Percentiles rank a stretch among this genome's conserved stretches.
These are phyloP conservation scores for Erodium texanum DNA, from an alignment of 441 rosid genomes.

Conservation along the genomic window DNA sequence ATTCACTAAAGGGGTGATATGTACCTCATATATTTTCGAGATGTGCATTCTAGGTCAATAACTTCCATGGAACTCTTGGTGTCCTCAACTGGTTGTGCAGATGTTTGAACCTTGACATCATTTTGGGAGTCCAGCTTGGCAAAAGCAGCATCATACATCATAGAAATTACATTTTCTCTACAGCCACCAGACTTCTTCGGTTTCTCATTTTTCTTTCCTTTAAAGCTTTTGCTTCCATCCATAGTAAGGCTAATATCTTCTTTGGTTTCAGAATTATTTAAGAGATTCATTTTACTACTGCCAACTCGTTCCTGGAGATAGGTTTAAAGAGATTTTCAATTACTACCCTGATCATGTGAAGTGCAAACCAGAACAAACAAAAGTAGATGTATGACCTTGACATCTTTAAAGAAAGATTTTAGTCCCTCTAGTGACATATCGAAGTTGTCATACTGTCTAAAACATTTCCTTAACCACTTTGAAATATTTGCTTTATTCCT, in stretches of 20 bases:
- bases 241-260: slow-evolving; percentile 22
- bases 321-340: slow-evolving; percentile 23
- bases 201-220: slow-evolving; percentile 30
- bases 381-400: slow-evolving; percentile 39
- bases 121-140: slow-evolving; percentile 24
- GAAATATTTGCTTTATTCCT: slow-evolving; percentile 64
- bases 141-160: slow-evolving; percentile 22
- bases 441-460: slow-evolving; percentile 52
- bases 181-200: slow-evolving; percentile 25
- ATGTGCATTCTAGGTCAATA: slow-evolving; percentile 44
- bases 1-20: slow-evolving; percentile 17
- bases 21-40: slow-evolving; percentile 52
- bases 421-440: slow-evolving; percentile 50
- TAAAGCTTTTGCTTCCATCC: slow-evolving; percentile 23
- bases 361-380: slow-evolving; percentile 16
- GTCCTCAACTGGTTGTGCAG: slow-evolving; percentile 29
- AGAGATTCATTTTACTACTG: slow-evolving; percentile 28
- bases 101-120: slow-evolving; percentile 27
- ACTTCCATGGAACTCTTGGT: slow-evolving; percentile 29
- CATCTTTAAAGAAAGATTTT: slow-evolving; percentile 61
- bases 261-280: slow-evolving; percentile 22
- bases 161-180: slow-evolving; percentile 22
- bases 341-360: slow-evolving; percentile 9
- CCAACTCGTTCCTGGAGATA: slow-evolving; percentile 44
- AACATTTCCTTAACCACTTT: slow-evolving; percentile 87